Evolutionary conservation across 768 basidiomycete species (phyloP), one percentile per base, ranked within the genome.

Genomic region (Hypholoma sublateritium): DNA sequence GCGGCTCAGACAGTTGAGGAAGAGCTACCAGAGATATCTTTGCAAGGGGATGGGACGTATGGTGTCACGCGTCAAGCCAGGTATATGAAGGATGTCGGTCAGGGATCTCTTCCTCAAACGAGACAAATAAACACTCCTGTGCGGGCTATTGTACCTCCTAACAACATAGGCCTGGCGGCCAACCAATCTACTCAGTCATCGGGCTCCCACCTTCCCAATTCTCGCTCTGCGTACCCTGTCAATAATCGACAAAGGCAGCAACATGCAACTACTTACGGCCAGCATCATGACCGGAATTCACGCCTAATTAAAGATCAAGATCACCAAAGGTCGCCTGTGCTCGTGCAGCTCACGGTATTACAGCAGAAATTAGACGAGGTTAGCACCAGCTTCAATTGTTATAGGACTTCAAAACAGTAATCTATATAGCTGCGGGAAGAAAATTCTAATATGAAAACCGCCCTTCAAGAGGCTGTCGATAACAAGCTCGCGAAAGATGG

Each of bases 401-500:
- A 9, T 32, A 1, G 28, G 19, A 36, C 13, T 25, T 47, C 8
- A 21, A 53, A 58, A n/a, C n/a, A n/a, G 46, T 55, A 53, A 36
- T 56, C 36, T 64, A 24, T 63, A 36, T 63, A 89, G 86, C 71
- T 88, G 57, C 74, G 72, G 37, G 70, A 75, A 66, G 74, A 80
- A 59, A 83, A 88, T 62, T 65, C 72, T 37, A 72, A 74, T 56
- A 73, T 82, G 17, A 78, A 79, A 54, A 58, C 67, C 22, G 75
- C 77, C 1, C 67, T 85, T 46, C 73, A 79, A 57, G 74, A 75
- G 37, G 83, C 83, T 3, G 67, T 74, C 47, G 79, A 83, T 46
- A 76, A 73, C 7, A 84, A 78, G 58, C 74, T 83, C 39, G 70
- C 76, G 32, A 89, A 85, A 65, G 84, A 88, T 28, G 90, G 90